Evolutionary conservation across 169 alveolate species (phyloP), one percentile per base, ranked within the genome.

Genomic region (Eimeria acervulina): DNA sequence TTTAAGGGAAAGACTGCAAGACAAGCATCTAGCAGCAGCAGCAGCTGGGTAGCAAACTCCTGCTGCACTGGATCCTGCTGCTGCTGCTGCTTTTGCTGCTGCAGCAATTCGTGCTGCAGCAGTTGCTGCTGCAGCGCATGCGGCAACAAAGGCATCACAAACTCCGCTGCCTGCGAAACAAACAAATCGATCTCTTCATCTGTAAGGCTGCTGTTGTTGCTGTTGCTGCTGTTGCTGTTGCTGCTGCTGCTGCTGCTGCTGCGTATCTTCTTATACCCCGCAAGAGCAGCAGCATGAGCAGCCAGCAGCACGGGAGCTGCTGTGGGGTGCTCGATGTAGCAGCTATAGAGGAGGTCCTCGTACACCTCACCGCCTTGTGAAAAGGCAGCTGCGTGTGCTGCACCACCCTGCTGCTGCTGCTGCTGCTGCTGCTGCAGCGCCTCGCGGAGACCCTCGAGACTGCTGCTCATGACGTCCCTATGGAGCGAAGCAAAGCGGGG

Each of bases 231-330:
- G 76, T 55, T 51, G 74, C 55, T 83, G 91, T 55, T 83, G 91
- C 91, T 55, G 74, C 74, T 55, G 70, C 91, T 83, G 91, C 72
- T 33, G 93, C 83, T 85, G 93, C 93, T 85, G 78, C 93, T 38
- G 59, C 93, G 81, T 52, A 85, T n/a, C 66, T 38, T 33, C 59
- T 38, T 36, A 76, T 85, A 55, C 17, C 47, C 93, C 17, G 95
- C 92, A 38, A 92, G 95, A 33, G 40, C 84, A 36, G 95, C 80
- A 36, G 95, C 95, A n/a, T 92, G 95, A 3, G 95, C 95, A 61
- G 88, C 87, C 26, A 92, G 72, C 40, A 92, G 85, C 70, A 92
- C 26, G 52, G 92, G 92, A 19, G 72, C 76, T 23, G 88, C 92
- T 44, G 89, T 44, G 26, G 95, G 95, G 68, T 92, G 95, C 17